These are phyloP conservation scores for Vachellia collinsii DNA, from an alignment of 306 rosid genomes.

Conservation along the genomic window DNA sequence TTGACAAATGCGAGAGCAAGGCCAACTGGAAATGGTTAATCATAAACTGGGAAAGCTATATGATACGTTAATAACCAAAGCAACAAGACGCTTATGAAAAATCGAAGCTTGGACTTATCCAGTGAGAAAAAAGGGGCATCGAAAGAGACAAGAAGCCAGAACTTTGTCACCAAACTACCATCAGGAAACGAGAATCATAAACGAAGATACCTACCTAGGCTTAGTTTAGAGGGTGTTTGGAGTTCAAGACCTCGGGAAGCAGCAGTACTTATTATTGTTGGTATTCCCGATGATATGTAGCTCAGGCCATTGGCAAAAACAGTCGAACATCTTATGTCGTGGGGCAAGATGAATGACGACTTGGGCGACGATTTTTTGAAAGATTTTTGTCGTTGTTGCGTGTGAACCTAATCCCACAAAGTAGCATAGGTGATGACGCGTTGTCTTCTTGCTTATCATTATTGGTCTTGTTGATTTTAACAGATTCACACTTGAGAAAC, in stretches of 20 bases:
- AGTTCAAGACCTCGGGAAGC: neutral
- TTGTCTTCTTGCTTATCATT: neutral
- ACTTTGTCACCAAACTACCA: neutral
- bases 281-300: neutral
- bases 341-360: neutral
- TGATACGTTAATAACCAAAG: neutral
- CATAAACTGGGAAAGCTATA: neutral
- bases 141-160: neutral
- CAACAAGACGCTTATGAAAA: neutral
- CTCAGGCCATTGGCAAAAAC: neutral
- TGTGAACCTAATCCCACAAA: neutral
- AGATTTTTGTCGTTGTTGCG: neutral
- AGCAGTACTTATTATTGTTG: neutral
- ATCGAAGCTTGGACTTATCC: neutral
- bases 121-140: neutral
- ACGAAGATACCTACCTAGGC: neutral
- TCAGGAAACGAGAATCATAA: neutral
- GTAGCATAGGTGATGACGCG: neutral
- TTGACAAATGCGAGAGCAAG: neutral
- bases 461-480: neutral
- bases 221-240: neutral
- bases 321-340: neutral
- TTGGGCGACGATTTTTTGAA: neutral
- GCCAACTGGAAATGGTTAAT: neutral
- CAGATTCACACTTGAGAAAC: neutral